These are phyloP conservation scores for Fusarium dlaminii DNA, from an alignment of 2,329 filamentous ascomycete species.

Conservation along the genomic window DNA sequence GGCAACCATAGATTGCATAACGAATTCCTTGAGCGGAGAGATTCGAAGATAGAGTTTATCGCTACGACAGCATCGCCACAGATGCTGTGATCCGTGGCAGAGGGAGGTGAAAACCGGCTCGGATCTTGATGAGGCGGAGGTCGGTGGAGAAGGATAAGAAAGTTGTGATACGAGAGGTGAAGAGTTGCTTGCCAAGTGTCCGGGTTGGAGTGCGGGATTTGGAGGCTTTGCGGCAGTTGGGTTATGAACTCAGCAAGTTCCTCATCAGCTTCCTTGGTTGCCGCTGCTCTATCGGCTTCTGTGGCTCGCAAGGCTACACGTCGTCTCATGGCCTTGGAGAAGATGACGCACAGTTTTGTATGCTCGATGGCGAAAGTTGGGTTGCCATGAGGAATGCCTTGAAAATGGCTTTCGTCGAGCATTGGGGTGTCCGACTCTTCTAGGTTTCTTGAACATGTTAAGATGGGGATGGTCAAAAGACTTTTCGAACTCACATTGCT, in stretches of 20 bases:
- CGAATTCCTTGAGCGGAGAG: conserved; percentile 33
- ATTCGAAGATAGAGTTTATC: conserved; percentile 45
- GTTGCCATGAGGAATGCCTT: conserved; percentile 52
- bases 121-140: conserved; percentile 36
- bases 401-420: conserved; percentile 56
- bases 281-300: conserved; percentile 38
- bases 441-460: conserved; percentile 47
- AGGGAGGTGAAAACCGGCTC: conserved; percentile 7
- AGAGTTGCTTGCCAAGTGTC: conserved; percentile 46
- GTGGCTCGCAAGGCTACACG: conserved; percentile 40
- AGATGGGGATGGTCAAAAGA: not conserved
- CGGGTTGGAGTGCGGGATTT: conserved; percentile 30
- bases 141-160: conserved; percentile 48
- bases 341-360: conserved; percentile 60
- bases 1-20: conserved; percentile 44
- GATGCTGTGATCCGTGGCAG: conserved; percentile 42
- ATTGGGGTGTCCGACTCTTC: conserved; percentile 61
- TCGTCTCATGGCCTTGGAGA: conserved; percentile 50
- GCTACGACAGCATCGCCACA: conserved; percentile 44
- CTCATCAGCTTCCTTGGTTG: conserved; percentile 44
- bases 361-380: conserved; percentile 58
- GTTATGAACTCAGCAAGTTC: conserved; percentile 45
- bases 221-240: conserved; percentile 43
- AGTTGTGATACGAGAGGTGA: conserved; percentile 49
- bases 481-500: conserved; percentile 51